Evolutionary conservation across 2,329 filamentous ascomycete species (phyloP).

Genomic region (Didymella pinodella): DNA sequence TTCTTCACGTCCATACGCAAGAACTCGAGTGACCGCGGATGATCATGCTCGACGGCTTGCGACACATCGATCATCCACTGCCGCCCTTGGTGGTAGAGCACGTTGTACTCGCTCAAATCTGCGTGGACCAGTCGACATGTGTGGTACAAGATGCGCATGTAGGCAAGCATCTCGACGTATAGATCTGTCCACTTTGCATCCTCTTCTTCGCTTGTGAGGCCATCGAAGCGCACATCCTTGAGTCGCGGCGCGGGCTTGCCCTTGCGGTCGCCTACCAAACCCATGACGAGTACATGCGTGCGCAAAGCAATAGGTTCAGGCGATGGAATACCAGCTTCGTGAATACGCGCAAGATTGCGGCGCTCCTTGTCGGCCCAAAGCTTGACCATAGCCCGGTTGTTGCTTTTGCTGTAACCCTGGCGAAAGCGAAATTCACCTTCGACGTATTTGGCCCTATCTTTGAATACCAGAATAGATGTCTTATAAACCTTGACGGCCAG

Average conservation of each 20-base stretch:
- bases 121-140: slow-evolving; percentile 91
- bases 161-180: slow-evolving; percentile 82
- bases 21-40: slow-evolving; percentile 91
- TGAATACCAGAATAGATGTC: slow-evolving; percentile 96
- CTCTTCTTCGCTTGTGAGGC: slow-evolving; percentile 62
- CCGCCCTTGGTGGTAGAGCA: slow-evolving; percentile 82
- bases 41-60: slow-evolving; percentile 96
- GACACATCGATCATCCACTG: slow-evolving; percentile 97
- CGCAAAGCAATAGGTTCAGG: slow-evolving; percentile 89
- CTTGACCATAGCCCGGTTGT: slow-evolving; percentile 96
- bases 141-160: slow-evolving; percentile 95
- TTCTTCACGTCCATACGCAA: slow-evolving; percentile 99
- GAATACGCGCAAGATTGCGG: slow-evolving; percentile 85
- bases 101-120: slow-evolving; percentile 97
- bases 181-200: slow-evolving; percentile 77
- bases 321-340: slow-evolving; percentile 84
- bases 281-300: slow-evolving; percentile 95
- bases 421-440: slow-evolving; percentile 93
- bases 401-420: slow-evolving; percentile 89
- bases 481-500: slow-evolving; percentile 99
- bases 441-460: slow-evolving; percentile 96
- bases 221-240: slow-evolving; percentile 80
- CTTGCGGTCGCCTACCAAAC: slow-evolving; percentile 85
- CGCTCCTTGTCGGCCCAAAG: slow-evolving; percentile 99
- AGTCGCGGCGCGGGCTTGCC: slow-evolving; percentile 89